Base-by-base conservation (phyloP, 176 grass and related monocot species). In the Cenchrus purpureus region DNA sequence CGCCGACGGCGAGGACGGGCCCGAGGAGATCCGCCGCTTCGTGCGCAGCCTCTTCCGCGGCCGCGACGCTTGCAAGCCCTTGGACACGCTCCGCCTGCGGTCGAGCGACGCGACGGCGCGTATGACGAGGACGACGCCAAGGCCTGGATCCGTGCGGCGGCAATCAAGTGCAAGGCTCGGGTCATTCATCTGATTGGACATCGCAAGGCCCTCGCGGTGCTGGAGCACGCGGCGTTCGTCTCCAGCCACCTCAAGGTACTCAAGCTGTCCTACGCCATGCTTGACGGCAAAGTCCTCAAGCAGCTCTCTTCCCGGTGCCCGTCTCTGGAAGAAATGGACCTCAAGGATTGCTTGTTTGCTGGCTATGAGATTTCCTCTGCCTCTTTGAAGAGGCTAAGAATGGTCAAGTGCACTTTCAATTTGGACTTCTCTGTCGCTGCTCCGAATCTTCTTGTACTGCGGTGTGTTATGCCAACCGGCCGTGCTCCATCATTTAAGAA, bases 41-140 rank as follows among this genome's bases (percentile, higher is more conserved):
- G 49, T 45, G 9, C 25, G 68, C 28, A 7, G 42, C 74, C 64
- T 78, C 12, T 61, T 85, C 74, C 74, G 56, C 52, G 7, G 3
- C 42, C 74, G 65, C 22, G 53, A 85, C 16, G 65, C n/a, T 22
- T 60, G 17, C 2, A 49, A 14, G 10, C 1, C n/a, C 0, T 34
- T 84, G 73, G 73, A 68, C 62, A 84, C 62, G 50, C 61, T 85
- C 40, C 16, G 64, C 40, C 63, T 85, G n/a, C 72, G 49, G 49
- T 55, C 82, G 0, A 29, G 20, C 75, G 59, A 78, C 8, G 75
- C 1, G 75, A 79, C 28, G 77, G 60, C 60, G 60, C 44, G 2
- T 79, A 50, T 14, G 22, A 31, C 4, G 77, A 65, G 10, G 60
- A 51, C 44, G 22, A 65, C 45, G 46, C 60, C 22, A 65, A 3